Conservation (phyloP, 805 yeast genomes). For the Nakazawaea wyomingensis region DNA sequence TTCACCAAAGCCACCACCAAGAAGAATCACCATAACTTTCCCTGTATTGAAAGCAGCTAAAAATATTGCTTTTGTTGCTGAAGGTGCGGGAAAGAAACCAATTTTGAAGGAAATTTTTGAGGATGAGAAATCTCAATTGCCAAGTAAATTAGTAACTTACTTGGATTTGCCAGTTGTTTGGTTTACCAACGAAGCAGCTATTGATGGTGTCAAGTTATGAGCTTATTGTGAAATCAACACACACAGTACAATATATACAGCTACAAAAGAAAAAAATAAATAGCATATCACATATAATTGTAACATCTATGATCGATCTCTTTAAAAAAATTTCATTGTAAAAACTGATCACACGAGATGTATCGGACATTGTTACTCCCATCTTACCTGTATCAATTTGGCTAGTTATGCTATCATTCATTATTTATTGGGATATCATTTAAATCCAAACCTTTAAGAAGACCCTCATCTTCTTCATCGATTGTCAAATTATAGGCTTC, state of each 20-base stretch:
- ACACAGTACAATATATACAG: slow-evolving; percentile 14
- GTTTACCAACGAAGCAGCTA: slow-evolving; percentile 82
- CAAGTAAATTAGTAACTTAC: slow-evolving; percentile 71
- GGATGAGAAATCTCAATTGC: slow-evolving; percentile 43
- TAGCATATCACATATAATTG: too few species aligned
- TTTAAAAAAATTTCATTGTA: too few species aligned
- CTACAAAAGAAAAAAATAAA: neutral
- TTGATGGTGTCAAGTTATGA: slow-evolving; percentile 44
- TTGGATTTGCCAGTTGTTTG: slow-evolving; percentile 57
- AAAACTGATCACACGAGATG: too few species aligned
- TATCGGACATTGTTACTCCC: too few species aligned
- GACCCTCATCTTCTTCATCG: slow-evolving; percentile 14
- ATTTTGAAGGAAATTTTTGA: slow-evolving; percentile 68
- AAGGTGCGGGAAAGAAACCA: slow-evolving; percentile 79
- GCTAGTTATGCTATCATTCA: too few species aligned
- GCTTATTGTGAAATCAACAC: too few species aligned
- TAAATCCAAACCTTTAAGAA: slow-evolving; percentile 25
- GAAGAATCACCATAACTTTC: slow-evolving; percentile 85
- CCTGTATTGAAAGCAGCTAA: slow-evolving; percentile 57
- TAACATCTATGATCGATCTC: too few species aligned
- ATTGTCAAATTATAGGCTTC: slow-evolving; percentile 14
- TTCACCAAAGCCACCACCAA: slow-evolving; percentile 92
- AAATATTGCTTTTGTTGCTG: slow-evolving; percentile 76
- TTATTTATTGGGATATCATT: slow-evolving; percentile 12
- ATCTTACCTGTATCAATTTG: too few species aligned